Evolutionary conservation across 805 yeast genomes (phyloP).

Genomic region (Brettanomyces anomalus): DNA sequence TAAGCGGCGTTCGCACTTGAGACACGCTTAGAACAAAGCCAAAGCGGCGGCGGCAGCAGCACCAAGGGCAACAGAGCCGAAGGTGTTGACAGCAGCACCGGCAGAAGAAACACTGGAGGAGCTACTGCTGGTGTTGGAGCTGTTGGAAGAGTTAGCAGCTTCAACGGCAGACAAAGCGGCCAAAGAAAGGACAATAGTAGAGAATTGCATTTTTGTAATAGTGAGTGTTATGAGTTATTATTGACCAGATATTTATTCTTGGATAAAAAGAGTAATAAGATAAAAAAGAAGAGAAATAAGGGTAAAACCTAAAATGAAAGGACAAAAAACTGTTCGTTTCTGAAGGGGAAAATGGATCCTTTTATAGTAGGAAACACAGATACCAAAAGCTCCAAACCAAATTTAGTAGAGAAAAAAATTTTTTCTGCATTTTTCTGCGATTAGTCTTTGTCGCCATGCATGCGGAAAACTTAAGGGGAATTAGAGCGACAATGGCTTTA

Average conservation of each 20-base stretch:
- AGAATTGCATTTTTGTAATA: conserved; percentile 55
- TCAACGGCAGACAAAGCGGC: conserved; percentile 63
- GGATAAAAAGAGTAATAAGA: conserved; percentile 1
- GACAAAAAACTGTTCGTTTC: background rate
- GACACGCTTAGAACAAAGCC: conserved; percentile 27
- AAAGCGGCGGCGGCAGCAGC: conserved; percentile 84
- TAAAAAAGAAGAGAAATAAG: background rate
- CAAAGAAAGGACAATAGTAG: conserved; percentile 55
- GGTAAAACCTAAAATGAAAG: background rate
- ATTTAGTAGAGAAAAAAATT: background rate
- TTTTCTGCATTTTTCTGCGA: too few relatives aligned
- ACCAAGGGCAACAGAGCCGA: conserved; percentile 69
- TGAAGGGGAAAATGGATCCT: background rate
- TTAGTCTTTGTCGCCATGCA: too few relatives aligned
- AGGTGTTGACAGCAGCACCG: conserved; percentile 30
- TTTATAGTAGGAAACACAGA: background rate
- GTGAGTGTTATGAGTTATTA: background rate
- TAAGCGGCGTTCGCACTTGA: background rate
- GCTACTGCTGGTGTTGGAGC: conserved; percentile 11
- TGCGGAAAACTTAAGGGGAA: too few relatives aligned
- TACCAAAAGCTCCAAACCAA: background rate
- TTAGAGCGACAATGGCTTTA: too few relatives aligned
- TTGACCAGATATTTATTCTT: background rate
- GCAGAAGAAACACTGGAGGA: conserved; percentile 36
- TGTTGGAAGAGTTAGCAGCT: conserved; percentile 30